Evolutionary conservation across 345 rosid genomes (phyloP), one percentile per base, ranked within the genome.

Genomic region (Camelina sativa): DNA sequence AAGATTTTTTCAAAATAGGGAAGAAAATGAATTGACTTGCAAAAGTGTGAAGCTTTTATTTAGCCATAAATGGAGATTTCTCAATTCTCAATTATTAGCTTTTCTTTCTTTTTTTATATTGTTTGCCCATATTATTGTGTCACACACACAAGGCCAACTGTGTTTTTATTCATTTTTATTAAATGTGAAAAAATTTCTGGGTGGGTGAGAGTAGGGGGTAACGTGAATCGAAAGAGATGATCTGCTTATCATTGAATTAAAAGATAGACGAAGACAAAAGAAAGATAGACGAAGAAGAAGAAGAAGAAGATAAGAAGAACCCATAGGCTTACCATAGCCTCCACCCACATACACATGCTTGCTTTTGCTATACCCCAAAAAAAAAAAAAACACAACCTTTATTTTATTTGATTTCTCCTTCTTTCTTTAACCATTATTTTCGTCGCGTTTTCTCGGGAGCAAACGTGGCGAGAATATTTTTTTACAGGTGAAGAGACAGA

Each of bases 401-500:
- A 1, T 35, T 9, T 23, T 28, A 17, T 47, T 44, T 44, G 4
- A 32, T 6, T 32, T 32, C 35, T 7, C 35, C 28, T 3, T 25
- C 35, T 1, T 64, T 19, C 16, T n/a, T 12, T 43, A 6, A 34
- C 38, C 10, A 35, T 0, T 0, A 4, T 3, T 16, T 16, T 47
- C 53, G 16, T 47, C n/a, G 65, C 58, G 64, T 70, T 64, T 71
- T 77, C 80, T 77, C 4, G 62, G 66, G 76, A 57, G 76, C 59
- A 77, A 60, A 77, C 73, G 73, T 77, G 81, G 69, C 60, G 77
- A 78, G 77, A 78, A 78, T 72, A 67, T 34, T 69, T 25, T 28
- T 28, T 28, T 67, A 61, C 77, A 78, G 77, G 73, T 60, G 81
- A 77, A 77, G 64, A 78, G 81, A 78, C 81, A 78, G 53, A 72